Base-by-base conservation (phyloP, 306 rosid species). In the Boehmeria nivea region DNA sequence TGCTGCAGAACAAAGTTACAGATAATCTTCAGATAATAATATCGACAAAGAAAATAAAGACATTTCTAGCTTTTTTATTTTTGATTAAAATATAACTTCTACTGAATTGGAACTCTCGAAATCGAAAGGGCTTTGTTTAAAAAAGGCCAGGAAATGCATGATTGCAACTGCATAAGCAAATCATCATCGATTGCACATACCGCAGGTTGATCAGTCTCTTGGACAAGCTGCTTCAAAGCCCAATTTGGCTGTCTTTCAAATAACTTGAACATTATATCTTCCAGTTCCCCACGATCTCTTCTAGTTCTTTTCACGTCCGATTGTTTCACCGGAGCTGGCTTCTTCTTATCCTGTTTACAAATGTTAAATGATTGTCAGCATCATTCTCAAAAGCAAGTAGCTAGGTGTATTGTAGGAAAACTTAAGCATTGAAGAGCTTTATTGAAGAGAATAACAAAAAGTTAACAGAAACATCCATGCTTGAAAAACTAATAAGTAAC, bases 181-280 rank as follows among this genome's bases (percentile, higher is more conserved):
- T 12, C 18, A 50, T 20, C 27, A 25, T 26, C 3, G 59, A 57
- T n/a, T n/a, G n/a, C 38, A 66, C 83, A 39, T 76, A 91, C 96
- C 12, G 95, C 94, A 61, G 99, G 99, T 69, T 91, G 99, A 77
- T 87, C 96, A 10, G 99, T 91, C 69, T 87, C 99, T 69, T 87
- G 96, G 42, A 91, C 95, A 66, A 91, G 96, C 82, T 91, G 99
- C 81, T 87, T 91, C 70, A 91, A 76, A 48, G 99, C 94, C 99
- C 96, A 91, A 50, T 91, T 91, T 53, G 99, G 95, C 76, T 87
- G 99, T 70, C 81, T 91, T 79, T 87, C 99, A 67, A 91, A 91
- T 60, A 91, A 75, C 70, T 91, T 91, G 86, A 91, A 91, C 96
- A 91, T 85, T 54, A 87, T 91, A 70, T 84, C 96, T 80, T 91